Percentiles rank a stretch among this genome's conserved stretches.
Conservation (phyloP, 176 grass and related monocot genomes). For the Stipa capillata region DNA sequence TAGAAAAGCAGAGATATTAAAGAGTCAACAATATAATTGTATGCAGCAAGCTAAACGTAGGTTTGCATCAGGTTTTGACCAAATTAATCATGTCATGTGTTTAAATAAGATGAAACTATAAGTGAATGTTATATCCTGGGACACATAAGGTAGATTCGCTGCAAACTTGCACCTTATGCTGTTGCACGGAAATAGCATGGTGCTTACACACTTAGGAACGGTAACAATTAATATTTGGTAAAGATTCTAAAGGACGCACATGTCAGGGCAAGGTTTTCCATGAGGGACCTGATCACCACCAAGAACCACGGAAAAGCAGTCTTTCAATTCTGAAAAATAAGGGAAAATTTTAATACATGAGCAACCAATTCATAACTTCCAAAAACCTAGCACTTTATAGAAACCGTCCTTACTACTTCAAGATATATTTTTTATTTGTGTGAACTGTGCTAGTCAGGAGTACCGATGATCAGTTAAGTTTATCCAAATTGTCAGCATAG, state of each 20-base stretch:
- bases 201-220: not conserved
- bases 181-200: not conserved
- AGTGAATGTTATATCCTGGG: not conserved
- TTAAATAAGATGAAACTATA: not conserved
- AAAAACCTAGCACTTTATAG: not conserved
- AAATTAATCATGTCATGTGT: not conserved
- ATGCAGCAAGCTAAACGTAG: not conserved
- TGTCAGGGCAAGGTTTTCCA: conserved; percentile 85
- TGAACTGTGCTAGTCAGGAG: not conserved
- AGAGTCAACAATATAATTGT: not conserved
- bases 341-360: not conserved
- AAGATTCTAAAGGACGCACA: conserved; percentile 34
- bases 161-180: not conserved
- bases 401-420: not conserved
- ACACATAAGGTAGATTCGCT: not conserved
- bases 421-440: not conserved
- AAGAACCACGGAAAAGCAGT: conserved; percentile 79
- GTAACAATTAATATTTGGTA: not conserved
- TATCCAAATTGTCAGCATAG: not conserved
- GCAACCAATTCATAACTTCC: not conserved
- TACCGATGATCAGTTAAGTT: not conserved
- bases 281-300: conserved; percentile 71
- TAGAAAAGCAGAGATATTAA: conserved; percentile 8
- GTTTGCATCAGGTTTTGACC: not conserved
- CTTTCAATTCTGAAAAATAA: conserved; percentile 56